phyloP scores from a whole-genome alignment of 129 eudicot species.

The Saposhnikovia divaricata region DNA sequence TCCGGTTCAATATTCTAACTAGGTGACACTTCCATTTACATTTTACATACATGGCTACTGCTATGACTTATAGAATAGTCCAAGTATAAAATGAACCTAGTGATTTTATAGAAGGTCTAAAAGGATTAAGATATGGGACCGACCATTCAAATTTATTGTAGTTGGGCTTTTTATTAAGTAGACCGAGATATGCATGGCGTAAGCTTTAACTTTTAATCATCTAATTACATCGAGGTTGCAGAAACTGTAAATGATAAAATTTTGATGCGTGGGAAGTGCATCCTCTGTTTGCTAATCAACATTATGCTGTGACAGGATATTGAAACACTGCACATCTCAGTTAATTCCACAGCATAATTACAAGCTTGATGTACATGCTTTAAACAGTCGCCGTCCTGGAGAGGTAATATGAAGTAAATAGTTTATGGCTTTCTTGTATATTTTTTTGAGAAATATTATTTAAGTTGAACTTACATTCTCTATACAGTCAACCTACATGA shows the following conservation, averaged over 20 bases:
- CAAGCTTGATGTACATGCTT: slow-evolving; percentile 94
- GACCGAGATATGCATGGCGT: neutral
- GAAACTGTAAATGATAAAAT: neutral
- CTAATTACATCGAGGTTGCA: neutral
- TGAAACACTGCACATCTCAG: slow-evolving; percentile 67
- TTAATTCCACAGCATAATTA: slow-evolving; percentile 96
- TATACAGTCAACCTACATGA: too few relatives aligned
- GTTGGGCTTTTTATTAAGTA: neutral
- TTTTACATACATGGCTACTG: neutral
- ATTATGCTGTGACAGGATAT: slow-evolving; percentile 45
- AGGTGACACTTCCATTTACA: neutral
- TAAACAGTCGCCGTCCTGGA: slow-evolving; percentile 87
- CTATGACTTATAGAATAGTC: neutral
- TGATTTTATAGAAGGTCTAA: neutral
- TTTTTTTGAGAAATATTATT: too few relatives aligned
- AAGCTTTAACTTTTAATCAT: neutral
- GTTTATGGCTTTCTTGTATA: too few relatives aligned
- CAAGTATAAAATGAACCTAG: neutral
- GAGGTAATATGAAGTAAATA: too few relatives aligned
- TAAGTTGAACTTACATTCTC: too few relatives aligned
- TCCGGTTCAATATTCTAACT: neutral
- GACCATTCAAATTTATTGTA: neutral
- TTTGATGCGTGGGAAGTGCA: slow-evolving; percentile 9
- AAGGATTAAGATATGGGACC: neutral
- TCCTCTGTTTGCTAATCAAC: slow-evolving; percentile 19